Conservation (phyloP, 805 yeast genomes). For the Candida andamanensis region DNA sequence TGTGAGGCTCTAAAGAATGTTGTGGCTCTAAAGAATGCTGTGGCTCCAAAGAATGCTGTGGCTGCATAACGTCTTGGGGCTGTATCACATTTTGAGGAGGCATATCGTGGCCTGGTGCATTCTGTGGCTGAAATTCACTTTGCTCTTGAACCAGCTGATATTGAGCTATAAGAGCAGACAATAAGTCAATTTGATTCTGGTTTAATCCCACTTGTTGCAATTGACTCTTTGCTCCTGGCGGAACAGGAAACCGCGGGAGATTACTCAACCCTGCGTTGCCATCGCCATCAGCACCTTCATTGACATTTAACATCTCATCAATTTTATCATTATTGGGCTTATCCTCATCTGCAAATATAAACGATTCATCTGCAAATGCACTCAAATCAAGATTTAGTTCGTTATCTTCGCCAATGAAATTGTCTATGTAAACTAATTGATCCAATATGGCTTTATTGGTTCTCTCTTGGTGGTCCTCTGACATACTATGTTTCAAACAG, state of each 20-base stretch:
- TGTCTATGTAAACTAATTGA: conserved; percentile 76
- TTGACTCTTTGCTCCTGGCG: conserved; percentile 65
- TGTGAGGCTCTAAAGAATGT: too few relatives aligned
- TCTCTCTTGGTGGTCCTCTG: conserved; percentile 11
- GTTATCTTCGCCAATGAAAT: conserved; percentile 55
- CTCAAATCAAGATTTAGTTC: conserved; percentile 53
- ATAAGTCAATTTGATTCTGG: conserved; percentile 65
- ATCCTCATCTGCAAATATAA: conserved; percentile 78
- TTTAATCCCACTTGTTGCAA: conserved; percentile 62
- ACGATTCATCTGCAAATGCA: conserved; percentile 78
- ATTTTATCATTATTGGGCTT: conserved; percentile 41
- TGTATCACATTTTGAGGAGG: too few relatives aligned
- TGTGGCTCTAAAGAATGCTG: too few relatives aligned
- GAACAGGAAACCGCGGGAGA: conserved; percentile 62
- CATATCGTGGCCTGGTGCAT: neutral
- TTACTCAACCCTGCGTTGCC: conserved; percentile 12
- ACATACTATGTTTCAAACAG: conserved; percentile 2
- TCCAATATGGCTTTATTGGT: conserved; percentile 47
- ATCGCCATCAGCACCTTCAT: neutral
- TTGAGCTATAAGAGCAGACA: conserved; percentile 69
- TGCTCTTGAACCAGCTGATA: conserved; percentile 39
- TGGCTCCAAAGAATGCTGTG: too few relatives aligned
- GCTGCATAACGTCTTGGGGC: too few relatives aligned
- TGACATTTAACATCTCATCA: conserved; percentile 9
- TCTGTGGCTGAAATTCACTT: neutral